phyloP scores from a whole-genome alignment of 176 grass and related monocot genomes.

The Oryza brachyantha region DNA sequence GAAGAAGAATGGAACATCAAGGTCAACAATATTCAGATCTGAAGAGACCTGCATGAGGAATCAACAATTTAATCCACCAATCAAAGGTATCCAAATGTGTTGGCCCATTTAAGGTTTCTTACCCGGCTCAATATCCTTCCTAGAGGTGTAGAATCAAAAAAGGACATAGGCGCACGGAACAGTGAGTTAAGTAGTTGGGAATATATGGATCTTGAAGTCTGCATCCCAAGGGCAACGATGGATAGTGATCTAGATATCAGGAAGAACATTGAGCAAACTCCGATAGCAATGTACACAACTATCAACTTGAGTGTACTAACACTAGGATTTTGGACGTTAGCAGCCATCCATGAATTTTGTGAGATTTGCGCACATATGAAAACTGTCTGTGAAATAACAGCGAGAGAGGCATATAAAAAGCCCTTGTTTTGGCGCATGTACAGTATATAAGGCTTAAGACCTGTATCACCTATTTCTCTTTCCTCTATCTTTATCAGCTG shows the following conservation, averaged over 20 bases:
- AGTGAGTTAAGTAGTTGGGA: slow-evolving; percentile 69
- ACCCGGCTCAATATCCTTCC: slow-evolving; percentile 93
- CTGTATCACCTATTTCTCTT: slow-evolving; percentile 77
- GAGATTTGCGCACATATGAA: slow-evolving; percentile 81
- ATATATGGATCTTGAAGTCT: slow-evolving; percentile 87
- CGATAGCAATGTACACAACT: slow-evolving; percentile 72
- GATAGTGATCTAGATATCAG: slow-evolving; percentile 61
- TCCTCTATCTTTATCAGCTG: slow-evolving; percentile 91
- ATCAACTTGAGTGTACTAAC: slow-evolving; percentile 69
- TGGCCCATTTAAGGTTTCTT: slow-evolving; percentile 38
- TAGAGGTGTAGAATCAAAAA: slow-evolving; percentile 86
- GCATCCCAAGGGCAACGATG: slow-evolving; percentile 52
- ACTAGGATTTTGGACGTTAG: slow-evolving; percentile 70
- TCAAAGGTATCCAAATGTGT: background rate
- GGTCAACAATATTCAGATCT: slow-evolving; percentile 82
- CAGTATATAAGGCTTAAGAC: slow-evolving; percentile 72
- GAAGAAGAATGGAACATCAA: slow-evolving; percentile 82
- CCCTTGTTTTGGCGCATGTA: slow-evolving; percentile 82
- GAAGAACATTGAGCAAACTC: slow-evolving; percentile 54
- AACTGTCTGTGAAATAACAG: slow-evolving; percentile 47
- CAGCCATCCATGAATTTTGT: slow-evolving; percentile 94
- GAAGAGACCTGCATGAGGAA: slow-evolving; percentile 66
- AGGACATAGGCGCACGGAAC: slow-evolving; percentile 80
- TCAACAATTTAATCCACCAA: slow-evolving; percentile 1
- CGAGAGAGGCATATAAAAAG: slow-evolving; percentile 56